Evolutionary conservation across 83 land plant genomes (phyloP).

Genomic region (Picea mariana): DNA sequence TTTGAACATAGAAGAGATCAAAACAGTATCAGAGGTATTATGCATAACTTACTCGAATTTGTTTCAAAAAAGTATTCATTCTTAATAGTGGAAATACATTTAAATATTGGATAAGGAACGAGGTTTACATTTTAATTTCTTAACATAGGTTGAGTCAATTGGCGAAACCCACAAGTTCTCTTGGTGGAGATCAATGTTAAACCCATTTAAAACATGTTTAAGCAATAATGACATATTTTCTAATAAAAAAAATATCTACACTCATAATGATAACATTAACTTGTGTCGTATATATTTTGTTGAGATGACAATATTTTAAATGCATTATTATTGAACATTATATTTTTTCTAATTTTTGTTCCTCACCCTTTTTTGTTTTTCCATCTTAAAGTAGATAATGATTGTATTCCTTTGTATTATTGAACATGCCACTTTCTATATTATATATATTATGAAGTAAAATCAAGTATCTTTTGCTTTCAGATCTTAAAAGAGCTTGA

Average conservation of each 20-base stretch:
- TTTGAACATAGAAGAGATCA: constrained; percentile 34
- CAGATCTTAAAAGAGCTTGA: constrained; percentile 13
- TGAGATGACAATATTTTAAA: too few species aligned
- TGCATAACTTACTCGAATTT: not conserved
- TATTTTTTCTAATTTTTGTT: not conserved
- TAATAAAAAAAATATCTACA: too few species aligned
- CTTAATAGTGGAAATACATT: not conserved
- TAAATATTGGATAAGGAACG: too few species aligned
- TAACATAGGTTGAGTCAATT: not conserved
- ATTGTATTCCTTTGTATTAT: not conserved
- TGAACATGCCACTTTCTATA: too few species aligned
- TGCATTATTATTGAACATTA: not conserved
- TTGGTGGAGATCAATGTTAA: not conserved
- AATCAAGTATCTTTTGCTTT: not conserved
- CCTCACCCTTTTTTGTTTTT: not conserved
- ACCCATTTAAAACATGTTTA: too few species aligned
- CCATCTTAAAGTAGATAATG: not conserved
- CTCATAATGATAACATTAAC: too few species aligned
- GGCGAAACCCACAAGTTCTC: not conserved
- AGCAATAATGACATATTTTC: too few species aligned
- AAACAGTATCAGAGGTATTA: constrained; percentile 38
- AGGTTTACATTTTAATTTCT: not conserved
- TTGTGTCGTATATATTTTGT: too few species aligned
- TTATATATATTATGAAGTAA: not conserved
- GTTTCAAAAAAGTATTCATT: not conserved